Evolutionary conservation across 2,329 filamentous ascomycete species (phyloP), one percentile per base, ranked within the genome.

Genomic region (Diaporthe helianthi): DNA sequence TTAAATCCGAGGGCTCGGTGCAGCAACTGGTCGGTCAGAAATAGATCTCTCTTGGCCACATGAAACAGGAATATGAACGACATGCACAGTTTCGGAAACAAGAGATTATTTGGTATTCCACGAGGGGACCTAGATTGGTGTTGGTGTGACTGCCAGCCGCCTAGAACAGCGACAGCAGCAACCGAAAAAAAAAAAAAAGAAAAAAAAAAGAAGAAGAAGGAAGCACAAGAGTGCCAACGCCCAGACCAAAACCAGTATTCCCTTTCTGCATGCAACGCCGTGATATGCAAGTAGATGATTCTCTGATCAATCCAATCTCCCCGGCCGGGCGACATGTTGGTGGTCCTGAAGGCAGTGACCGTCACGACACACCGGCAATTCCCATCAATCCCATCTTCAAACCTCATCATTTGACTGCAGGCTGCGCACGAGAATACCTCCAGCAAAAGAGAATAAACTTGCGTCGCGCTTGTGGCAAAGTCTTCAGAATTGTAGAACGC

Each of bases 211-310:
- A n/a, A n/a, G n/a, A n/a, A n/a, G 36, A 46, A n/a, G 55, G 52
- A 60, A 41, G 22, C 55, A 31, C 69, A 12, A 41, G 29, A 52
- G 54, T 41, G 51, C 70, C 29, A 63, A 49, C 44, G 44, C 58
- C 58, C 64, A 38, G 51, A 44, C 64, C 67, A 7, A 49, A 44
- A 44, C 64, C 55, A 44, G 64, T 65, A 24, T 60, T 54, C 63
- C 63, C 29, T 15, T 54, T n/a, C 65, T 69, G 41, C 67, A 53
- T 64, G 26, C 52, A 71, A 69, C 70, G 67, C 70, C 70, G 19
- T 52, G 13, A 55, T 46, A 71, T 67, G 70, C 67, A 69, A 63
- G 9, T 52, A 33, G 52, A 15, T 52, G n/a, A 67, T 58, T 38
- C 26, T 49, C 58, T 49, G 58, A 24, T 17, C 58, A 49, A 36